Evolutionary conservation across 768 basidiomycete genomes (phyloP).

Genomic region (Mrakia hoshinonis): DNA sequence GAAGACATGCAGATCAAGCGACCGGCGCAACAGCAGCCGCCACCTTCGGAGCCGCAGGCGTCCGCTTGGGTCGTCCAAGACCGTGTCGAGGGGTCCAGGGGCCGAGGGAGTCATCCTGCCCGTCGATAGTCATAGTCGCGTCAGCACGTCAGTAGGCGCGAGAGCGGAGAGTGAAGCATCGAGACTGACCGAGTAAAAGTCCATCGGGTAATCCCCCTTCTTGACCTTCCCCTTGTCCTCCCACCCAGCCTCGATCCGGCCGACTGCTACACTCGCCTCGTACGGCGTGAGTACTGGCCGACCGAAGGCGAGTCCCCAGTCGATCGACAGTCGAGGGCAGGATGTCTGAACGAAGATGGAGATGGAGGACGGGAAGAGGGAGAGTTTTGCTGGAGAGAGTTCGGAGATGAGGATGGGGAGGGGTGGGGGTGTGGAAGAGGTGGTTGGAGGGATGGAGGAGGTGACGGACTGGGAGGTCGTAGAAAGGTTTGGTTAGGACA

Average conservation of each 20-base stretch:
- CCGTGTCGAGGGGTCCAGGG: constrained; percentile 27
- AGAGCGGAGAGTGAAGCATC: background rate
- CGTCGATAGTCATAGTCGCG: background rate
- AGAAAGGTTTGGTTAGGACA: too few relatives aligned
- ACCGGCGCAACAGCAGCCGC: too few relatives aligned
- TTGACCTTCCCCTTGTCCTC: constrained; percentile 33
- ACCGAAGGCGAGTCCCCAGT: constrained; percentile 96
- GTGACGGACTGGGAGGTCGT: constrained; percentile 31
- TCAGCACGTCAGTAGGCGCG: background rate
- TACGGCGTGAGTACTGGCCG: constrained; percentile 84
- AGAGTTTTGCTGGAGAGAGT: constrained; percentile 86
- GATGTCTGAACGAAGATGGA: constrained; percentile 92
- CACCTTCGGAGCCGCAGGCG: background rate
- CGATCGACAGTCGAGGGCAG: constrained; percentile 90
- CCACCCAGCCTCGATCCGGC: constrained; percentile 44
- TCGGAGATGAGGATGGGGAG: constrained; percentile 91
- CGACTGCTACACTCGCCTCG: constrained; percentile 79
- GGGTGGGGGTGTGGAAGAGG: constrained; percentile 34
- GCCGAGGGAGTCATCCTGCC: constrained; percentile 25
- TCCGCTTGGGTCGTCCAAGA: constrained; percentile 18
- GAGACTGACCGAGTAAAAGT: constrained; percentile 66
- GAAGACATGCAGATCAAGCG: too few relatives aligned
- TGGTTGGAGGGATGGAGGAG: constrained; percentile 30
- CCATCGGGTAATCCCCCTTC: constrained; percentile 70
- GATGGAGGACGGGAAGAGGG: constrained; percentile 67